Evolutionary conservation across 768 basidiomycete genomes (phyloP).

Genomic region (Naematelia aurantialba): DNA sequence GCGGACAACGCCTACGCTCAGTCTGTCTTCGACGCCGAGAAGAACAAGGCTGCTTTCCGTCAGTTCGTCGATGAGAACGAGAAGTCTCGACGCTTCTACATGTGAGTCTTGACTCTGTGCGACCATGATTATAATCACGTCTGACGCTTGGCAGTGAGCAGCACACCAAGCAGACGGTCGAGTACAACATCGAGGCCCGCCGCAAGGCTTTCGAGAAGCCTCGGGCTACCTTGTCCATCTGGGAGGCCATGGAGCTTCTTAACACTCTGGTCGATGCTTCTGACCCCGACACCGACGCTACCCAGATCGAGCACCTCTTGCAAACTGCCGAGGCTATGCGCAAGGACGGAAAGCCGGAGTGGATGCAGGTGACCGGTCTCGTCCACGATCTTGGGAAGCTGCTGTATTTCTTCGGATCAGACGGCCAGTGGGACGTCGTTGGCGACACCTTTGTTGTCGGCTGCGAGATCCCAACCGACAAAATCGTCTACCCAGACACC

Average conservation of each 20-base stretch:
- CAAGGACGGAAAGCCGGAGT: slow-evolving; percentile 50
- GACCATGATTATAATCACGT: too few species aligned
- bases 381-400: slow-evolving; percentile 89
- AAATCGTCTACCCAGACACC: slow-evolving; percentile 49
- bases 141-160: slow-evolving; percentile 57
- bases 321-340: slow-evolving; percentile 56
- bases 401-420: slow-evolving; percentile 62
- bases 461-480: slow-evolving; percentile 75
- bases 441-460: slow-evolving; percentile 82
- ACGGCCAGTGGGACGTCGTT: slow-evolving; percentile 92
- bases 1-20: too few species aligned
- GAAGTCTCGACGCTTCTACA: slow-evolving; percentile 45
- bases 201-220: slow-evolving; percentile 65
- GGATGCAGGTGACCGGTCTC: slow-evolving; percentile 67
- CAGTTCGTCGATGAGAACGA: slow-evolving; percentile 46
- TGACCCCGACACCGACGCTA: slow-evolving; percentile 62
- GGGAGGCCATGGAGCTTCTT: slow-evolving; percentile 57
- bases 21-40: slow-evolving; percentile 44
- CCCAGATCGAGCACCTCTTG: slow-evolving; percentile 85
- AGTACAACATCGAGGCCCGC: slow-evolving; percentile 72
- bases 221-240: slow-evolving; percentile 64
- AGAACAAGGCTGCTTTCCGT: slow-evolving; percentile 46
- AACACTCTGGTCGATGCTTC: slow-evolving; percentile 81
- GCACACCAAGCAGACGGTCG: slow-evolving; percentile 71
- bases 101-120: too few species aligned